A percentile compares a stretch with the other conserved stretches of the same genome.
Evolutionary conservation across 2,329 filamentous ascomycete genomes (phyloP).

Genomic region (Penicillium sp.): DNA sequence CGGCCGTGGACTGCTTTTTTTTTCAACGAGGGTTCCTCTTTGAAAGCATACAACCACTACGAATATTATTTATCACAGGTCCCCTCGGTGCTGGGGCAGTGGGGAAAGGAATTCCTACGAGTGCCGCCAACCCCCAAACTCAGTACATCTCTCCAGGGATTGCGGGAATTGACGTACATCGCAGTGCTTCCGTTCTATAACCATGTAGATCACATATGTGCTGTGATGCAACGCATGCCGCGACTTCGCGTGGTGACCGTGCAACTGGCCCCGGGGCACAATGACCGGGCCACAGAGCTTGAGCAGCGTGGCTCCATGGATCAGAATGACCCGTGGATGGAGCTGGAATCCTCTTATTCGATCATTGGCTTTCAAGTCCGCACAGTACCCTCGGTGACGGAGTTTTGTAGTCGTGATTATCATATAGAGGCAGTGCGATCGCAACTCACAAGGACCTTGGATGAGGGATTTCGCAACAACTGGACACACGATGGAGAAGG

Average conservation of each 20-base stretch:
- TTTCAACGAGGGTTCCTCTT: conserved; percentile 70
- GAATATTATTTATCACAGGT: conserved; percentile 63
- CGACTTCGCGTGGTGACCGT: conserved; percentile 51
- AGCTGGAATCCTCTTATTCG: conserved; percentile 48
- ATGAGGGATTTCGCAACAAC: conserved; percentile 17
- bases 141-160: conserved; percentile 39
- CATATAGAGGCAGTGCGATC: conserved; percentile 25
- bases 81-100: conserved; percentile 53
- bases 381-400: conserved; percentile 18
- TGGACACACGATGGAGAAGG: conserved; percentile 28
- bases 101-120: conserved; percentile 23
- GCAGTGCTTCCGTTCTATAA: conserved; percentile 62
- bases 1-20: conserved; percentile 59
- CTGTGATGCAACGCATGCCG: conserved; percentile 45
- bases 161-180: conserved; percentile 50
- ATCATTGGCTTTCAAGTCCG: conserved; percentile 38
- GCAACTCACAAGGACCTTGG: conserved; percentile 23
- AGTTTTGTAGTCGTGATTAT: conserved; percentile 29
- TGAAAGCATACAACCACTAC: conserved; percentile 64
- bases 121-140: conserved; percentile 19
- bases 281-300: conserved; percentile 35
- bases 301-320: conserved; percentile 37
- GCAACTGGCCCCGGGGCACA: conserved; percentile 42
- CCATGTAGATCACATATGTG: conserved; percentile 48
- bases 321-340: conserved; percentile 47